Evolutionary conservation across 2,329 filamentous ascomycete genomes (phyloP), one percentile per base, ranked within the genome.

Genomic region (Nannizzia gypsea): DNA sequence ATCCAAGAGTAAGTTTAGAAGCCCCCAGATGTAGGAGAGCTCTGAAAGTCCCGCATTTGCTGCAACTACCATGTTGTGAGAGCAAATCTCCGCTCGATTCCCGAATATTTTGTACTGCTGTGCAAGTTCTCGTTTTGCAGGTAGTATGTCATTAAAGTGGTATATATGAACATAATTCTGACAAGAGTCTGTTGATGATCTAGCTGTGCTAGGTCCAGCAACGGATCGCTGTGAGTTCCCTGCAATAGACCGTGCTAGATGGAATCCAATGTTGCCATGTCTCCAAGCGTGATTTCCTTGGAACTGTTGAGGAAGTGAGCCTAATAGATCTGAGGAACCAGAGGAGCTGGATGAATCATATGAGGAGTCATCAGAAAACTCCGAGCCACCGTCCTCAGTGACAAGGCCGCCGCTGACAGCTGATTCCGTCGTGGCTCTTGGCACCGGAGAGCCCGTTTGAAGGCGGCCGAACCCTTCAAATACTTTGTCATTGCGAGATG

Each of bases 101-200:
- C 90, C 90, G 70, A 93, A 91, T 13, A 96, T 87, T 24, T 81
- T 81, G 72, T 97, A 99, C 64, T 88, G 83, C 60, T 83, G 77
- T 1, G 90, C 93, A 63, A 96, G 81, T 59, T 84, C 80, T 61
- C 81, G 81, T 70, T 90, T 93, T 2, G 89, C 87, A 0, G 91
- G 91, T n/a, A 96, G 74, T 11, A 90, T 71, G 55, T 82, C 77
- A 8, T 83, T 81, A 26, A 95, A 71, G 63, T 89, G 80, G 67
- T 91, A 81, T 42, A 96, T 83, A 1, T 84, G 84, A 20, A 97
- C 76, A 22, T 88, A 77, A 63, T 91, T 90, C 65, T 86, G 87
- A 1, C 78, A 73, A 58, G 77, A 72, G 3, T 73, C 70, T 17
- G 72, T 75, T 20, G 65, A 64, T 31, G 70, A 67, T 63, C 72